Percentiles rank a stretch among this genome's conserved stretches.
Conservation (phyloP, 441 rosid species). For the Mallotus repandus region DNA sequence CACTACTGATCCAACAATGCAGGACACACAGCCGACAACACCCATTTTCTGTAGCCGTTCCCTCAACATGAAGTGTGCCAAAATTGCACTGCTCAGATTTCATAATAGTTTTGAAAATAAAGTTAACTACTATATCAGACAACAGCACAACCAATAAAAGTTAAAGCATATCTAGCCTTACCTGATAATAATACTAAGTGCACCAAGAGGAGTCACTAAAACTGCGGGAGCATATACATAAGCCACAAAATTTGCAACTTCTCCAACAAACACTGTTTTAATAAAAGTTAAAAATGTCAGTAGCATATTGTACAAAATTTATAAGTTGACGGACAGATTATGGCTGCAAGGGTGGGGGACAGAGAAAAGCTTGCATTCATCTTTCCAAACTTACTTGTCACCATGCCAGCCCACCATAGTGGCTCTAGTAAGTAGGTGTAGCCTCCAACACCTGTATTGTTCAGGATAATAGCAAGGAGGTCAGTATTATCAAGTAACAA, state of each 20-base stretch:
- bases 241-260: conserved; percentile 64
- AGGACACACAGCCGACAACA: conserved; percentile 61
- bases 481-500: not conserved
- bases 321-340: not conserved
- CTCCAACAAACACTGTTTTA: conserved; percentile 65
- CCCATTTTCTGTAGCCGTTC: conserved; percentile 67
- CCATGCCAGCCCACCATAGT: conserved; percentile 81
- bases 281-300: conserved; percentile 24
- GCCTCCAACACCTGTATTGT: conserved; percentile 56
- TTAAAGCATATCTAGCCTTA: conserved; percentile 13
- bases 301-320: conserved; percentile 3
- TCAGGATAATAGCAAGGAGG: not conserved
- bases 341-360: not conserved
- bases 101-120: conserved; percentile 16
- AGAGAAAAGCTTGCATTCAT: conserved; percentile 9
- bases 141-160: not conserved
- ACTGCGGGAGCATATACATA: conserved; percentile 72
- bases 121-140: conserved; percentile 1
- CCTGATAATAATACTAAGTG: conserved; percentile 72
- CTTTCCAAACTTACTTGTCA: conserved; percentile 52
- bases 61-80: conserved; percentile 62
- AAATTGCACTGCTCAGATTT: conserved; percentile 46
- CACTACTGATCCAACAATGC: conserved; percentile 63
- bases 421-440: conserved; percentile 66
- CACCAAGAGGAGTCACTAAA: conserved; percentile 72